These are phyloP conservation scores for Zizania latifolia DNA, from an alignment of 176 grass and related monocot species.

Conservation along the genomic window DNA sequence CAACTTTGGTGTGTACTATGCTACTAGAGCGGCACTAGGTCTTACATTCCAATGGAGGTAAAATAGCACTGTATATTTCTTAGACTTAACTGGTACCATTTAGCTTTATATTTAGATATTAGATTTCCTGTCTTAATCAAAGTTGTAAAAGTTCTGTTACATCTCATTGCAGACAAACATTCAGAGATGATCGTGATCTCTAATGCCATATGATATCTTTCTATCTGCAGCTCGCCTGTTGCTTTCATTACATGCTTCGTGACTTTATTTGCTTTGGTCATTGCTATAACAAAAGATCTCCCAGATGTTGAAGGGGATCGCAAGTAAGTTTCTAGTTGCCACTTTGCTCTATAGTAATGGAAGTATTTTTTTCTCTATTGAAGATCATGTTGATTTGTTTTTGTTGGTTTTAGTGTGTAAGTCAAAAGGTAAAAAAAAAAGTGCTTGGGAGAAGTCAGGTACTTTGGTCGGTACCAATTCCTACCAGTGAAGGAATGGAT, in stretches of 20 bases:
- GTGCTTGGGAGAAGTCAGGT: not conserved
- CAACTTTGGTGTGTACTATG: conserved; percentile 99
- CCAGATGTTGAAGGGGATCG: conserved; percentile 98
- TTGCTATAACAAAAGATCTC: conserved; percentile 99
- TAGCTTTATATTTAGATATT: conserved; percentile 20
- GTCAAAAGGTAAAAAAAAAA: not conserved
- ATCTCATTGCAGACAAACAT: conserved; percentile 30
- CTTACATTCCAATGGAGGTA: conserved; percentile 99
- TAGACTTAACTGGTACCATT: not conserved
- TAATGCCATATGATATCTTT: conserved; percentile 49
- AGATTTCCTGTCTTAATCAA: not conserved
- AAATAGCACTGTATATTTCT: conserved; percentile 5
- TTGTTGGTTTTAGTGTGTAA: not conserved
- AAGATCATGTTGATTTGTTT: conserved; percentile 6
- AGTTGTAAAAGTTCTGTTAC: conserved; percentile 33
- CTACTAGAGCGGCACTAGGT: conserved; percentile 86
- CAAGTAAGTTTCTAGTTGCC: conserved; percentile 62
- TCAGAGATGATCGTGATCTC: conserved; percentile 33
- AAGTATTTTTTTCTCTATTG: not conserved
- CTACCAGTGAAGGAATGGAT: not conserved
- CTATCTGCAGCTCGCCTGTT: conserved; percentile 82
- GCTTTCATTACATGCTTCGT: conserved; percentile 97
- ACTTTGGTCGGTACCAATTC: not conserved
- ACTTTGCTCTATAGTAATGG: not conserved
- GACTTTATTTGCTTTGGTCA: conserved; percentile 94